These are phyloP conservation scores for Aspergillus sp. DNA, from an alignment of 2,329 filamentous ascomycete species.

Conservation along the genomic window DNA sequence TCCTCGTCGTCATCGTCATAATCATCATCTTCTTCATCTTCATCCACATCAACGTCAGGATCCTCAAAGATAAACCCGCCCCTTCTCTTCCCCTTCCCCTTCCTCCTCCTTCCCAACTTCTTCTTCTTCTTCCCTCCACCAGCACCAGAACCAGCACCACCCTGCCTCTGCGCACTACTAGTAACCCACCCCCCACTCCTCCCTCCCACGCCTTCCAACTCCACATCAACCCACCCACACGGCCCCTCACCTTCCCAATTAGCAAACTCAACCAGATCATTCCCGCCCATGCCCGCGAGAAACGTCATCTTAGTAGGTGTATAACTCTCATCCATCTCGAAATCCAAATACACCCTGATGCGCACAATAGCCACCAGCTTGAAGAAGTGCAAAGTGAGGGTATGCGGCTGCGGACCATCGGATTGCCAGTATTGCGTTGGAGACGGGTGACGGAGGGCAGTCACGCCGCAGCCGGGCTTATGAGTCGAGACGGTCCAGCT, in stretches of 20 bases:
- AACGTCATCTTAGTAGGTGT: slow-evolving; percentile 92
- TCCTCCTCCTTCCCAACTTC: neutral
- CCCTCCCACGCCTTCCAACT: slow-evolving; percentile 64
- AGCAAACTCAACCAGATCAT: slow-evolving; percentile 86
- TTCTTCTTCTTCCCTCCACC: neutral
- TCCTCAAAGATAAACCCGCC: slow-evolving; percentile 14
- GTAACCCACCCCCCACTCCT: slow-evolving; percentile 34
- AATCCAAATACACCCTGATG: slow-evolving; percentile 70
- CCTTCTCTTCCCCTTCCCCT: slow-evolving; percentile 21
- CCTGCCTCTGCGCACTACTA: slow-evolving; percentile 19
- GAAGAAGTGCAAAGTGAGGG: slow-evolving; percentile 64
- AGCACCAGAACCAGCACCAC: slow-evolving; percentile 3
- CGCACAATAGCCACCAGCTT: slow-evolving; percentile 55
- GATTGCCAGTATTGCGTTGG: slow-evolving; percentile 65
- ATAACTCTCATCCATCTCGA: slow-evolving; percentile 90
- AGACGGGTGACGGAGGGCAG: slow-evolving; percentile 60
- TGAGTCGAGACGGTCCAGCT: slow-evolving; percentile 65
- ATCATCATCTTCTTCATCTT: slow-evolving; percentile 25
- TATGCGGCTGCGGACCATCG: slow-evolving; percentile 66
- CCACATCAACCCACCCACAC: slow-evolving; percentile 87
- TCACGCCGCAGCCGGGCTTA: slow-evolving; percentile 64
- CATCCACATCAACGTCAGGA: neutral
- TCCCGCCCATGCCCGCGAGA: slow-evolving; percentile 83
- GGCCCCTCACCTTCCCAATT: slow-evolving; percentile 77
- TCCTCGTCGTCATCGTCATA: slow-evolving; percentile 28